Conservation (phyloP, 2,329 filamentous ascomycete genomes). For the Aspergillus arachidicola region DNA sequence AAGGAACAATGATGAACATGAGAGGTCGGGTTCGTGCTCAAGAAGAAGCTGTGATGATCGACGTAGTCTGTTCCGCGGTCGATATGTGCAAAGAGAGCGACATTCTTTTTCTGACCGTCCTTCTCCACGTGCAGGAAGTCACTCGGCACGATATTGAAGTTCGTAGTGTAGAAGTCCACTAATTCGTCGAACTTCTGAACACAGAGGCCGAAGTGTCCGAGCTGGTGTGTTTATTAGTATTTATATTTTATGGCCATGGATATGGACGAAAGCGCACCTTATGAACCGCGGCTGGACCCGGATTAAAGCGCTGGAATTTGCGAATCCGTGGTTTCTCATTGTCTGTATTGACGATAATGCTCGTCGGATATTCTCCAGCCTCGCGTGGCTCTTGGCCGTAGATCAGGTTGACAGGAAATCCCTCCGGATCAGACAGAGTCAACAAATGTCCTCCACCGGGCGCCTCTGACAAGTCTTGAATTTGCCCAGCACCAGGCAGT, state of each 20-base stretch:
- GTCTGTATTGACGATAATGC: conserved; percentile 30
- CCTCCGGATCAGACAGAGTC: conserved; percentile 44
- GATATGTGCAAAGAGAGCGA: conserved; percentile 53
- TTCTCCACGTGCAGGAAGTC: conserved; percentile 34
- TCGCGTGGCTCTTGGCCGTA: conserved; percentile 37
- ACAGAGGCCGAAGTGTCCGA: conserved; percentile 35
- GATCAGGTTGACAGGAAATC: conserved; percentile 44
- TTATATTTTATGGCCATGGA: neutral
- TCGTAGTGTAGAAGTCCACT: conserved; percentile 32
- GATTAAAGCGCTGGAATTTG: conserved; percentile 32
- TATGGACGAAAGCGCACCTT: conserved; percentile 25
- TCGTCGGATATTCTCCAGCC: conserved; percentile 19
- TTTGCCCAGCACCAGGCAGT: conserved; percentile 31
- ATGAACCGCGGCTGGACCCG: conserved; percentile 34
- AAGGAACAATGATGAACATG: conserved; percentile 56
- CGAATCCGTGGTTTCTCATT: conserved; percentile 31
- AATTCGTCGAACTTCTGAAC: conserved; percentile 27
- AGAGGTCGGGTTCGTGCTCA: conserved; percentile 33
- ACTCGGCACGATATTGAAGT: conserved; percentile 35
- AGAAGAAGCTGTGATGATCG: conserved; percentile 59
- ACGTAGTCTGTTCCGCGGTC: conserved; percentile 50
- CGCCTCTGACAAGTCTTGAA: conserved; percentile 37
- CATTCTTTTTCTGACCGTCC: conserved; percentile 25
- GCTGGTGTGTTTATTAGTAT: conserved; percentile 11
- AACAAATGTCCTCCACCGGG: conserved; percentile 45